Evolutionary conservation across 192 early-diverging fungal genomes (phyloP).

Genomic region (Jimgerdemannia flammicorona): DNA sequence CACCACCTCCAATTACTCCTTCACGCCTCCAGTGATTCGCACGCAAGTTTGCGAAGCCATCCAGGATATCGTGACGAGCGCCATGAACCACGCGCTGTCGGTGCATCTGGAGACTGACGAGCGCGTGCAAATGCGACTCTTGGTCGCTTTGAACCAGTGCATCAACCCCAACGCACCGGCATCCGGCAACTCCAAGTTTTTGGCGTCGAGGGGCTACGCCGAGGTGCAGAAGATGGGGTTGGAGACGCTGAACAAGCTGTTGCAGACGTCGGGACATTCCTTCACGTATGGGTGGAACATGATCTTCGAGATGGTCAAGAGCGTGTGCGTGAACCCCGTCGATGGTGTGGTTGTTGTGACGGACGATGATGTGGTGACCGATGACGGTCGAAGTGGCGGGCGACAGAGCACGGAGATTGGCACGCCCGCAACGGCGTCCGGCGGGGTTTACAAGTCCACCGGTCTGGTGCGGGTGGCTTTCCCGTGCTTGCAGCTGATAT

Average conservation of each 20-base stretch:
- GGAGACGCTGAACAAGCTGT: slow-evolving; percentile 85
- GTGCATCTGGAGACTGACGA: slow-evolving; percentile 62
- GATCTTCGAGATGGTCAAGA: slow-evolving; percentile 86
- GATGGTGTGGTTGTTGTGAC: slow-evolving; percentile 7
- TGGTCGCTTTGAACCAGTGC: slow-evolving; percentile 51
- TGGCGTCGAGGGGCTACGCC: slow-evolving; percentile 3
- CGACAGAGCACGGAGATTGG: no score
- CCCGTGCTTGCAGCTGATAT: slow-evolving; percentile 90
- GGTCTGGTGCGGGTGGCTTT: slow-evolving; percentile 79
- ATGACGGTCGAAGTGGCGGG: neutral
- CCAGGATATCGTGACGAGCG: slow-evolving; percentile 68
- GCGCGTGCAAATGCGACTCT: slow-evolving; percentile 61
- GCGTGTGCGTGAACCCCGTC: slow-evolving; percentile 23
- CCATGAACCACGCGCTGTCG: slow-evolving; percentile 60
- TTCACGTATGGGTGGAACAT: slow-evolving; percentile 78
- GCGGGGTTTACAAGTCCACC: slow-evolving; percentile 9
- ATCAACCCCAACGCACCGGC: slow-evolving; percentile 31
- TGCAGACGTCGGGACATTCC: slow-evolving; percentile 91
- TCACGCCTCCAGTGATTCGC: slow-evolving; percentile 58
- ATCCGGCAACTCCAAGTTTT: neutral
- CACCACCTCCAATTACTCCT: slow-evolving; percentile 61
- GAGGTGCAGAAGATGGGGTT: slow-evolving; percentile 81
- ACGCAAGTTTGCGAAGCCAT: slow-evolving; percentile 75
- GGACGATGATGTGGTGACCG: neutral
- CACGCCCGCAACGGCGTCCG: neutral